Conservation (phyloP, 2,329 filamentous ascomycete species). For the Conoideocrella luteorostrata region DNA sequence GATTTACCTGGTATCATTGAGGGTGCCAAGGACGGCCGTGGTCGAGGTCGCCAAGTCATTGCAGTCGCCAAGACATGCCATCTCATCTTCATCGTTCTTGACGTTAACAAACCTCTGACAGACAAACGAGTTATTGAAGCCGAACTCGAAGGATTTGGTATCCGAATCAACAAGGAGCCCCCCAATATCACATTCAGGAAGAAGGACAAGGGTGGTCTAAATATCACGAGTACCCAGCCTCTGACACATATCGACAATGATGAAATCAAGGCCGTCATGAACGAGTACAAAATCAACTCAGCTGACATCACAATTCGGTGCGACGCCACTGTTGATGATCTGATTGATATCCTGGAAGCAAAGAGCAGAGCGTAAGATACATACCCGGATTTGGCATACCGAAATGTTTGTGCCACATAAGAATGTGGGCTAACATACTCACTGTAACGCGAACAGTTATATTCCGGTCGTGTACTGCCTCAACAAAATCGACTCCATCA, state of each 20-base stretch:
- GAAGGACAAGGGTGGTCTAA: conserved; percentile 97
- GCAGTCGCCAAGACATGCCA: conserved; percentile 98
- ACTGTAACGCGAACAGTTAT: conserved; percentile 52
- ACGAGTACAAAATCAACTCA: conserved; percentile 92
- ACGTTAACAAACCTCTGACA: conserved; percentile 96
- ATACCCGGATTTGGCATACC: no score
- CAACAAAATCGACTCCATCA: conserved; percentile 98
- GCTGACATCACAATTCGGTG: conserved; percentile 97
- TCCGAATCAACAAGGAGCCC: conserved; percentile 93
- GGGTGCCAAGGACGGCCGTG: conserved; percentile 95
- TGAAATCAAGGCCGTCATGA: conserved; percentile 97
- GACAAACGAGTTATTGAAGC: conserved; percentile 94
- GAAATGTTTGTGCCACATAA: not conserved
- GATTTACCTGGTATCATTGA: conserved; percentile 98
- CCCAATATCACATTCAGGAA: conserved; percentile 99
- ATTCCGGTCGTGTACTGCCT: conserved; percentile 98
- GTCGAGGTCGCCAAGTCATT: conserved; percentile 96
- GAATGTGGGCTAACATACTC: not conserved
- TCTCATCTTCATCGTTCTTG: conserved; percentile 95
- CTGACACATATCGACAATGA: conserved; percentile 89
- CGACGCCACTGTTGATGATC: conserved; percentile 92
- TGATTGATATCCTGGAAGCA: conserved; percentile 93
- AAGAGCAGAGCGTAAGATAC: conserved; percentile 59
- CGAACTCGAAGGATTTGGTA: conserved; percentile 94
- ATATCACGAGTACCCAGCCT: conserved; percentile 90